Percentiles rank a stretch among this genome's conserved stretches.
phyloP scores from a whole-genome alignment of 73 alveolate species.

The Paramecium primaurelia region DNA sequence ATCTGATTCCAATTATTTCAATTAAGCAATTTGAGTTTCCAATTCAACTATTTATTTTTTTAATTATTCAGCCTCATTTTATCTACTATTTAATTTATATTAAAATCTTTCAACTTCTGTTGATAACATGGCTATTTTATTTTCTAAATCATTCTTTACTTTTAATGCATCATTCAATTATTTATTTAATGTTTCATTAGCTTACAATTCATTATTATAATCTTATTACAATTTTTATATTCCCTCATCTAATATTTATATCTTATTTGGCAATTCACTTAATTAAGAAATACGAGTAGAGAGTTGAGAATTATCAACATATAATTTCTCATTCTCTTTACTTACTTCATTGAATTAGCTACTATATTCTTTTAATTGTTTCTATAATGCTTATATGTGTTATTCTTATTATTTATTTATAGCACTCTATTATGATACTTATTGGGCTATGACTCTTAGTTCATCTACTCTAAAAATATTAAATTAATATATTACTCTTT shows the following conservation, averaged over 20 bases:
- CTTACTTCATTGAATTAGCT: background rate
- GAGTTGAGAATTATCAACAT: background rate
- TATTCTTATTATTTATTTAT: background rate
- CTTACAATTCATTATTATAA: background rate
- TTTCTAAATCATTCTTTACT: slow-evolving; percentile 29
- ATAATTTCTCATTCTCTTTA: slow-evolving; percentile 10
- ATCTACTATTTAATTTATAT: slow-evolving; percentile 21
- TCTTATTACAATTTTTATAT: background rate
- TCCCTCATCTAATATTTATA: background rate
- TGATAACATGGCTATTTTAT: slow-evolving; percentile 36
- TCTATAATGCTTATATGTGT: background rate
- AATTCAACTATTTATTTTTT: background rate
- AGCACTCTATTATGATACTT: background rate
- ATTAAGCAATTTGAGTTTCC: background rate
- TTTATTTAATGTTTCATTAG: background rate
- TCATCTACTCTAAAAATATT: background rate
- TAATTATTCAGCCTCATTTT: background rate
- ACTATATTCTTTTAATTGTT: background rate
- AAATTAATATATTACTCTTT: background rate
- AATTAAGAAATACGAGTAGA: background rate
- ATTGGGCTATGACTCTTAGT: background rate
- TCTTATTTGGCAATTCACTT: background rate
- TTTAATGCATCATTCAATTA: slow-evolving; percentile 2
- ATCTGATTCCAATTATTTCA: background rate
- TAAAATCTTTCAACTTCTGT: slow-evolving; percentile 36